Base-by-base conservation (phyloP, 768 basidiomycete genomes). In the Kwoniella europaea region DNA sequence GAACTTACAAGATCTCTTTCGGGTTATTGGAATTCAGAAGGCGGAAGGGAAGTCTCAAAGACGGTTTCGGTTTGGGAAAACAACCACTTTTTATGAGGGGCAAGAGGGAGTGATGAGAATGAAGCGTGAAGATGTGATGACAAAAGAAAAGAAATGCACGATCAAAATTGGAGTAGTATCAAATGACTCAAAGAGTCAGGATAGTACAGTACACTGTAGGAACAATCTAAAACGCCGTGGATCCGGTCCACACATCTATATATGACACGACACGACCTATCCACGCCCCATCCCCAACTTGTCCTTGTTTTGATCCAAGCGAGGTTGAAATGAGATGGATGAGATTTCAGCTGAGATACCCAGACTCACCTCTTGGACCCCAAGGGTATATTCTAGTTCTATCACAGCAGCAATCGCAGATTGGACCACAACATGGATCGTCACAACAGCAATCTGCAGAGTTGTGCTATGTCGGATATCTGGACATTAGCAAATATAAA, bases 321-420 rank as follows among this genome's bases (percentile, higher is more conserved):
- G 35, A 35, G 35, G 35, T 35, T 1, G 35, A 1, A 1, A 35
- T 35, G 35, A 35, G 35, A 35, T 35, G 35, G 7, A 35, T 35
- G 35, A 35, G 35, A 35, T 35, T 15, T 61, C n/a, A 59, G 5
- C 0, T 59, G 22, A 59, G 29, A 42, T 41, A 9, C 3, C 7
- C n/a, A 18, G 10, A 59, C 65, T 67, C 29, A 67, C 65, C 55
- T 52, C 67, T 46, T 44, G 67, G 57, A 29, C 63, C 63, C 35
- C 42, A 61, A 22, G 57, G 44, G 41, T 43, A 50, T 63, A 62
- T 63, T 20, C 67, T 54, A n/a, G 27, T 29, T 52, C 65, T 67
- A 63, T 68, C 60, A 55, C 67, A 68, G 20, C 67, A 68, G n/a
- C 60, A 68, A 22, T 68, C 67, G 43, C 67, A 68, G 22, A 53